Conservation (phyloP, 805 yeast species). For the Blastobotrys chiropterorum region DNA sequence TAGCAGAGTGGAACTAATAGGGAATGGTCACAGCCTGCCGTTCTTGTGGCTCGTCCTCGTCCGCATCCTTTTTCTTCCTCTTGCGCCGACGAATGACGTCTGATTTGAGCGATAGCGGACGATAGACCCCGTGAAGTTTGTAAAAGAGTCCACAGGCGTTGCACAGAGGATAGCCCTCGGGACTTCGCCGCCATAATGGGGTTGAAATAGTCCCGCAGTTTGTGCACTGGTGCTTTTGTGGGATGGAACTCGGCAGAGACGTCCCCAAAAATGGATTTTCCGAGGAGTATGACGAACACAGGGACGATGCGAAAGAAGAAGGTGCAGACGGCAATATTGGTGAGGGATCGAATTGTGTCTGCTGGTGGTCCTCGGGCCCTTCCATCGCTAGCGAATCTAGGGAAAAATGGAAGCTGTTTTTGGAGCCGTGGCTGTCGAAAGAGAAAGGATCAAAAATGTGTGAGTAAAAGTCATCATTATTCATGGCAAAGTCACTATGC, state of each 20-base stretch:
- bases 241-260: neutral
- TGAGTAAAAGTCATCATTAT: neutral
- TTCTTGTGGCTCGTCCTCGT: neutral
- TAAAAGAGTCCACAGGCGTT: constrained; percentile 94
- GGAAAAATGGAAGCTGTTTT: constrained; percentile 31
- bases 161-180: constrained; percentile 87
- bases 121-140: constrained; percentile 89
- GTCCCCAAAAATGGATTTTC: neutral
- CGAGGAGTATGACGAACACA: neutral
- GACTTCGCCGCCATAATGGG: constrained; percentile 91
- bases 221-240: constrained; percentile 42
- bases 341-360: neutral
- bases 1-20: neutral
- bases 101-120: constrained; percentile 86
- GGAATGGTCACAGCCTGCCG: neutral
- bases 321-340: neutral
- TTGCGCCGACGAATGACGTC: constrained; percentile 92
- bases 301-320: neutral
- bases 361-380: constrained; percentile 29
- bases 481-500: neutral
- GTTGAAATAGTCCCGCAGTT: constrained; percentile 91
- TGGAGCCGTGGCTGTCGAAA: neutral
- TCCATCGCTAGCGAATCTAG: constrained; percentile 46
- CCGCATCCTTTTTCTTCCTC: constrained; percentile 31
- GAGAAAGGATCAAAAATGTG: neutral